phyloP scores from a whole-genome alignment of 176 grass and related monocot genomes.

The Guadua angustifolia region DNA sequence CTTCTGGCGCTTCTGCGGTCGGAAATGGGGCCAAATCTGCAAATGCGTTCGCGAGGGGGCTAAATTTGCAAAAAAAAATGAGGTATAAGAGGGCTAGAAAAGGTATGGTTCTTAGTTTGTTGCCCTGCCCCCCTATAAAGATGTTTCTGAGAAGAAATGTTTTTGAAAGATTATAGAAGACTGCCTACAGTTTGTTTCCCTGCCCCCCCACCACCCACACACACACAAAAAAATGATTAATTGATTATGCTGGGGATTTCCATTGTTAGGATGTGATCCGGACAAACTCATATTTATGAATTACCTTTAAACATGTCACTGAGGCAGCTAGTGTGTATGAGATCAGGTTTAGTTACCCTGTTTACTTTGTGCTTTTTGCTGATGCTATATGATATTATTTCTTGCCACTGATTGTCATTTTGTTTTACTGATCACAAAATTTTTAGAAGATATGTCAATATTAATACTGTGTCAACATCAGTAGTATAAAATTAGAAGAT shows the following conservation, averaged over 20 bases:
- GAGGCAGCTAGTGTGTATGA: neutral
- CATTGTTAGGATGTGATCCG: neutral
- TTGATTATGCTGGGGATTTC: neutral
- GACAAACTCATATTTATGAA: neutral
- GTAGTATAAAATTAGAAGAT: neutral
- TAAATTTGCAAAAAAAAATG: too few relatives aligned
- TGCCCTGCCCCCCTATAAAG: neutral
- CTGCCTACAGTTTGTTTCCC: neutral
- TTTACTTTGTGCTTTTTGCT: neutral
- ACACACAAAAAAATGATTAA: neutral
- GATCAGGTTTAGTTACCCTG: neutral
- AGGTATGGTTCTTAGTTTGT: neutral
- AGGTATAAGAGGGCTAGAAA: too few relatives aligned
- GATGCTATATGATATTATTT: neutral
- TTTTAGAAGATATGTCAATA: neutral
- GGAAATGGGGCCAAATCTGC: too few relatives aligned
- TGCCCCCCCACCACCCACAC: too few relatives aligned
- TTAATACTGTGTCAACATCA: neutral
- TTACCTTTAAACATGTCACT: neutral
- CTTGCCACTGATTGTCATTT: neutral
- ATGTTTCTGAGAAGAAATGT: neutral
- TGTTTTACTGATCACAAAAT: neutral
- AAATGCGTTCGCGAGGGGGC: too few relatives aligned
- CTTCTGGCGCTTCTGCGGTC: too few relatives aligned
- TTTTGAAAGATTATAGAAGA: neutral